These are phyloP conservation scores for Haematococcus sp. DNA, from an alignment of 139 green algal species.

Conservation along the genomic window DNA sequence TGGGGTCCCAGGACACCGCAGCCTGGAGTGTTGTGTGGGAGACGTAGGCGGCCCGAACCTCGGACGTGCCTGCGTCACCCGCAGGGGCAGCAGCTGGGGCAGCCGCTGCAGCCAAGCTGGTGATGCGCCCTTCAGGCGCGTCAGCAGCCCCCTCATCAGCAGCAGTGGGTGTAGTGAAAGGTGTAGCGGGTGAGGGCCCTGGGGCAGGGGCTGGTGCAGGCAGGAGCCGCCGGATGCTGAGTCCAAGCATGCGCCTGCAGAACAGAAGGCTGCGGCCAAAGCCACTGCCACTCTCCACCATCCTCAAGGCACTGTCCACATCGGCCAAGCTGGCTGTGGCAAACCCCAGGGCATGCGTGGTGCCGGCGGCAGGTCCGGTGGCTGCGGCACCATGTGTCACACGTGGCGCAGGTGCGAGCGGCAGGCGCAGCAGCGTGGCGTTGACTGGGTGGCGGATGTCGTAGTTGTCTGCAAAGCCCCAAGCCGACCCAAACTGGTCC, in stretches of 20 bases:
- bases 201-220: no score
- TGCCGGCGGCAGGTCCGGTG: no score
- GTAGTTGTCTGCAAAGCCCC: slow-evolving; percentile 17
- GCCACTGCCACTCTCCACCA: background rate
- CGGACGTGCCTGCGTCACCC: no score
- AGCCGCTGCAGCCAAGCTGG: no score
- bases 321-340: background rate
- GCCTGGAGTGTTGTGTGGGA: no score
- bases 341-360: background rate
- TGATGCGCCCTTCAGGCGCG: background rate
- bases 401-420: slow-evolving; percentile 35
- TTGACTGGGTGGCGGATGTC: slow-evolving; percentile 7
- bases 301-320: background rate
- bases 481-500: slow-evolving; percentile 42
- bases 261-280: slow-evolving; percentile 4
- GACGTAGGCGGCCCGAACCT: no score
- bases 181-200: no score
- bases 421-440: slow-evolving; percentile 56
- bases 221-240: background rate
- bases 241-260: background rate
- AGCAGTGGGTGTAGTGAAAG: background rate
- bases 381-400: no score
- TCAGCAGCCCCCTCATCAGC: background rate
- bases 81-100: no score
- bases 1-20: no score